Base-by-base conservation (phyloP, 176 grass and related monocot species). In the Cenchrus purpureus region DNA sequence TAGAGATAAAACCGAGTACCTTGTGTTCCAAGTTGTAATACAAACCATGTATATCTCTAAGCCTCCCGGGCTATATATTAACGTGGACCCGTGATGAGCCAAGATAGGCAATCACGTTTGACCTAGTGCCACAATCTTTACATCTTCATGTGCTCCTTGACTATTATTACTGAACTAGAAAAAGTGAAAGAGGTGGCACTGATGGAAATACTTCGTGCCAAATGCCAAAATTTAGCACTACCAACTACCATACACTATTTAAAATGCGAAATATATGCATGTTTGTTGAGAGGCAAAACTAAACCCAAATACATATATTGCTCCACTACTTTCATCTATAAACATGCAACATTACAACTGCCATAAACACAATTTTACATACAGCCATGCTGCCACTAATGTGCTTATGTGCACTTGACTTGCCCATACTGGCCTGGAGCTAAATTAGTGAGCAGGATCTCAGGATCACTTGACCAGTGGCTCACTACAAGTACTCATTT, bases 401-500 rank as follows among this genome's bases (percentile, higher is more conserved):
- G 22, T 25, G 31, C 31, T 46, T 1, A 51, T 15, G 20, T 14
- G 15, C 61, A 43, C 12, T 57, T 42, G 32, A 8, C 22, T 65
- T 78, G n/a, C 70, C 29, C 14, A 13, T 37, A 48, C 37, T 58
- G 17, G 50, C 9, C 11, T 48, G 37, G 15, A 87, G 61, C 78
- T 81, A 75, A 58, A 56, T 51, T 67, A 62, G 15, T 61, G 53
- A 13, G 44, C 19, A 73, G 20, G 48, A 67, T n/a, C 70, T 57
- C 7, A 4, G 19, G 20, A 28, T 32, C 22, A 49, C 10, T 28
- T 62, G n/a, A 20, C 52, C 5, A 37, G 44, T 31, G 1, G 12
- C 37, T 68, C 16, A n/a, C 37, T 85, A 56, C 73, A 34, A 20
- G 53, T 48, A 61, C 32, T 4, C 66, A 29, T 19, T 74, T 65